phyloP scores from a whole-genome alignment of 2,329 filamentous ascomycete species.

The Claviceps fusiformis region DNA sequence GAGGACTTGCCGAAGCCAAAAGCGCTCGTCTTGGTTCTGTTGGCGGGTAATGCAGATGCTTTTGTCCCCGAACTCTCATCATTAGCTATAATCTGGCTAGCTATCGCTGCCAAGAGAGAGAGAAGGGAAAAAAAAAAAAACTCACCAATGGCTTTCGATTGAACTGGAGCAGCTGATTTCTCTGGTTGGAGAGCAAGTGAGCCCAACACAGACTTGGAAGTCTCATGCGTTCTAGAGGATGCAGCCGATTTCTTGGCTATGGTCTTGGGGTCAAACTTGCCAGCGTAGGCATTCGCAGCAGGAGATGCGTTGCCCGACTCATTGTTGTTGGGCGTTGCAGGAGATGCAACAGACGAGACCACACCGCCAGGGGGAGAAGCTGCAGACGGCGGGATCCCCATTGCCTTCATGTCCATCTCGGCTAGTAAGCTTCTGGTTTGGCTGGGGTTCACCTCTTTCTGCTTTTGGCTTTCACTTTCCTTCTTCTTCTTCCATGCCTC shows the following conservation, averaged over 20 bases:
- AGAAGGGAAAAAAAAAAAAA: neutral
- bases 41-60: constrained; percentile 49
- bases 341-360: constrained; percentile 36
- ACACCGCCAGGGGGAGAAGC: constrained; percentile 35
- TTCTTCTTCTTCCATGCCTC: constrained; percentile 91
- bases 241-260: constrained; percentile 67
- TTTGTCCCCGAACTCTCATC: neutral
- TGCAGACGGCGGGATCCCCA: constrained; percentile 27
- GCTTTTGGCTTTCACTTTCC: constrained; percentile 60
- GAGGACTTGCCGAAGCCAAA: constrained; percentile 68
- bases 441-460: constrained; percentile 51
- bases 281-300: constrained; percentile 48
- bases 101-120: neutral
- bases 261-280: constrained; percentile 78
- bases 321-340: constrained; percentile 26
- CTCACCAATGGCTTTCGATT: constrained; percentile 24
- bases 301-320: constrained; percentile 35
- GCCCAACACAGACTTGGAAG: constrained; percentile 36
- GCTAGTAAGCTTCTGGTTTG: constrained; percentile 55
- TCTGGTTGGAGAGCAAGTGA: constrained; percentile 28
- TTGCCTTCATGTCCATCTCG: constrained; percentile 60
- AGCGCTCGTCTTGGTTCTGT: constrained; percentile 60
- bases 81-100: neutral
- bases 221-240: constrained; percentile 37
- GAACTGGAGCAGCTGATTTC: constrained; percentile 18